Conservation (phyloP, 1,139 yeast genomes). For the Yamadazyma aaseri region DNA sequence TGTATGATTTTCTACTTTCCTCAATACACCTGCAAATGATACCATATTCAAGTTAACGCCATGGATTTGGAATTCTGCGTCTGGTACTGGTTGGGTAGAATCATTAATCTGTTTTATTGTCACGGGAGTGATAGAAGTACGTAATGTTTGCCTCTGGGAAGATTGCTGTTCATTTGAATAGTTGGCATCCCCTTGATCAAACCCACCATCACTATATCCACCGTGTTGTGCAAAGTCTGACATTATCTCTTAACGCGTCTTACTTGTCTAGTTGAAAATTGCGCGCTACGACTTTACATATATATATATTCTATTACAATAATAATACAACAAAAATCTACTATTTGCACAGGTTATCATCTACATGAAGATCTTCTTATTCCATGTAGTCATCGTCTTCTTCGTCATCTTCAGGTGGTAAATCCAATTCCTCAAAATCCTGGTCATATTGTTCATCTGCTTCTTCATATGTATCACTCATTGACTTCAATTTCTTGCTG, state of each 20-base stretch:
- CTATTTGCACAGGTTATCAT: no score
- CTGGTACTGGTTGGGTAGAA: constrained; percentile 64
- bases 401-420: constrained; percentile 9
- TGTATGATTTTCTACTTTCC: constrained; percentile 52
- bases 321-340: no score
- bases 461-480: constrained; percentile 6
- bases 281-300: no score
- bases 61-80: constrained; percentile 70
- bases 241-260: constrained; percentile 12
- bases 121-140: constrained; percentile 68
- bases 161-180: constrained; percentile 11
- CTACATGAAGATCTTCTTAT: no score
- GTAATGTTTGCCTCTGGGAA: constrained; percentile 35
- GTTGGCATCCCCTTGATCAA: constrained; percentile 24
- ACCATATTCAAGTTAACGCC: constrained; percentile 62
- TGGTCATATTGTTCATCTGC: constrained; percentile 7
- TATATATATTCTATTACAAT: no score
- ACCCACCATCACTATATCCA: constrained; percentile 35
- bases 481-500: constrained; percentile 4
- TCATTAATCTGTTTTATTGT: constrained; percentile 78
- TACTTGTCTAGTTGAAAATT: not conserved
- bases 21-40: constrained; percentile 63
- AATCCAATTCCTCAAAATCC: constrained; percentile 9
- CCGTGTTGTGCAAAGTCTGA: constrained; percentile 23
- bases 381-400: constrained; percentile 13